These are phyloP conservation scores for Populus hybrid DNA, from an alignment of 441 rosid genomes.

Conservation along the genomic window DNA sequence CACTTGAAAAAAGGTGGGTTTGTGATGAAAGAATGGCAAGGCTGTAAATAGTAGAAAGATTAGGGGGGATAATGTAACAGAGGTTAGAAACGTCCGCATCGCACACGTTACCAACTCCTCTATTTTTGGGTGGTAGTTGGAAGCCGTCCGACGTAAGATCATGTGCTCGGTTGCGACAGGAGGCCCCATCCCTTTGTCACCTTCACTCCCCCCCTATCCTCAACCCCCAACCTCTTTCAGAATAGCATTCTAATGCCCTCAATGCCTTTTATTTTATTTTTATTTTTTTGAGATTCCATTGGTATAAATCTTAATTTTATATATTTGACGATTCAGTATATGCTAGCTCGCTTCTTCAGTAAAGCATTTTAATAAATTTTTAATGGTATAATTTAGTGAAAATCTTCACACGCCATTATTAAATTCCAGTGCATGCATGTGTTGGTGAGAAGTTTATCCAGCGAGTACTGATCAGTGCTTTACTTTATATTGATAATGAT, in stretches of 20 bases:
- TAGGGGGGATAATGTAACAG: neutral
- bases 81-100: constrained; percentile 13
- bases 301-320: too few species aligned
- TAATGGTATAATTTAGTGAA: too few species aligned
- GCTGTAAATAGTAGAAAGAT: neutral
- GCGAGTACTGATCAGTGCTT: too few species aligned
- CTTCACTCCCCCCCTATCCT: neutral
- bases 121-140: constrained; percentile 39
- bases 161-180: constrained; percentile 45
- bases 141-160: constrained; percentile 41
- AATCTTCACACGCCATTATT: too few species aligned
- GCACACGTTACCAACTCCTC: constrained; percentile 37
- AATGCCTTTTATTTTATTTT: neutral
- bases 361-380: too few species aligned
- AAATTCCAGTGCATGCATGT: too few species aligned
- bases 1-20: neutral
- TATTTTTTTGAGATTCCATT: too few species aligned
- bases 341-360: too few species aligned
- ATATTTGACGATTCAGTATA: too few species aligned
- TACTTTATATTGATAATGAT: neutral
- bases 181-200: constrained; percentile 29
- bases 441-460: too few species aligned
- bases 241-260: neutral
- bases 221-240: too few species aligned
- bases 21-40: neutral